Conservation (phyloP, 305 asterid species). For the Fraxinus greggii region DNA sequence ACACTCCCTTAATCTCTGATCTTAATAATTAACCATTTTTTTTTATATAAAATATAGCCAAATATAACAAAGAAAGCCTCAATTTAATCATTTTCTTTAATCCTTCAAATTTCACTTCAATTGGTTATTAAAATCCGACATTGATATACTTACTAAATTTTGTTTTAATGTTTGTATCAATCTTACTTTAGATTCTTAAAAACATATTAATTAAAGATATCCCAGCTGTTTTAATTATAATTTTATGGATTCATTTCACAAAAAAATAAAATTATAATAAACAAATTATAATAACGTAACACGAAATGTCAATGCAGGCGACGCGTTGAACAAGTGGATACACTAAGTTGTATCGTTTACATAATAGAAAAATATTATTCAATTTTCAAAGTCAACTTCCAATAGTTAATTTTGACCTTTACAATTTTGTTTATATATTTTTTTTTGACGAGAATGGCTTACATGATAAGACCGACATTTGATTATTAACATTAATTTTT, state of each 20-base stretch:
- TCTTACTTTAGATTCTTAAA: constrained; percentile 16
- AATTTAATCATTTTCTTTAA: neutral
- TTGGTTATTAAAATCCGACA: constrained; percentile 2
- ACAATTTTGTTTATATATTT: neutral
- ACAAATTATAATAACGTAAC: neutral
- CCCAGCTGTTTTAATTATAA: neutral
- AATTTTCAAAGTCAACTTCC: constrained; percentile 25
- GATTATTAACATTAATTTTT: neutral
- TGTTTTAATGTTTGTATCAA: constrained; percentile 20
- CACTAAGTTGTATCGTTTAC: neutral
- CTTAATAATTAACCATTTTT: neutral
- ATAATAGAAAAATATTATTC: neutral
- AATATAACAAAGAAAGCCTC: neutral
- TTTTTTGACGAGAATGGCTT: constrained; percentile 1
- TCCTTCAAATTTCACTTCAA: neutral
- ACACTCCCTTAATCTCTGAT: too few relatives aligned
- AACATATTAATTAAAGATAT: neutral
- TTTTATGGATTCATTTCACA: neutral
- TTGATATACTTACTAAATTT: constrained; percentile 28
- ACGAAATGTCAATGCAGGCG: neutral
- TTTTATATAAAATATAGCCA: neutral
- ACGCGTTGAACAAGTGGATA: constrained; percentile 18
- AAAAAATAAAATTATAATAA: neutral
- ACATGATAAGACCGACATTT: constrained; percentile 24
- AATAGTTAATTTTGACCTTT: constrained; percentile 7